Evolutionary conservation across 129 eudicot species (phyloP).

Genomic region (Glebionis coronaria): DNA sequence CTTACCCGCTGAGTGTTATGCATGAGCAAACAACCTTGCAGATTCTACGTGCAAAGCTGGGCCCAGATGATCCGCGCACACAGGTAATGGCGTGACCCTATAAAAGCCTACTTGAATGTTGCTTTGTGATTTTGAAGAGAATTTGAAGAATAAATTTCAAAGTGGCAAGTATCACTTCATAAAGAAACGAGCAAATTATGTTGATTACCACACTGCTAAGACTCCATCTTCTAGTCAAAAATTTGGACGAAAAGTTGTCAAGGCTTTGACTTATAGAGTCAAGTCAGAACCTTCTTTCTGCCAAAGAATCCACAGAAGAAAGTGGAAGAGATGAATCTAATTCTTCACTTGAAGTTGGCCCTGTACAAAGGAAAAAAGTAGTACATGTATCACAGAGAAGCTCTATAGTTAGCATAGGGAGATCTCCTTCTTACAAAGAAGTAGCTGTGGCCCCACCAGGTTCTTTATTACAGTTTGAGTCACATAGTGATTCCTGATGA

Average conservation of each 20-base stretch:
- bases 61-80: conserved; percentile 98
- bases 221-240: conserved; percentile 53
- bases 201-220: conserved; percentile 72
- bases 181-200: conserved; percentile 62
- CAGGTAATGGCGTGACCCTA: conserved; percentile 47
- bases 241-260: conserved; percentile 73
- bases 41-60: conserved; percentile 93
- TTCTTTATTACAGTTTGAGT: conserved; percentile 49
- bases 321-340: conserved; percentile 41
- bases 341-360: conserved; percentile 38
- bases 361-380: conserved; percentile 48
- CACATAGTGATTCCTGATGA: conserved; percentile 41
- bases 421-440: conserved; percentile 98
- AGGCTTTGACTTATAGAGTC: conserved; percentile 83
- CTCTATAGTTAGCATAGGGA: conserved; percentile 76
- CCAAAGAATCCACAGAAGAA: conserved; percentile 30
- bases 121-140: conserved; percentile 56
- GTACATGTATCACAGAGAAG: conserved; percentile 49
- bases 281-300: conserved; percentile 72
- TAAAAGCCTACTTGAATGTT: conserved; percentile 23
- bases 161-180: conserved; percentile 55
- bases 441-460: conserved; percentile 99
- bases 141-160: conserved; percentile 51
- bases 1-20: conserved; percentile 98
- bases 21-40: conserved; percentile 99